phyloP scores from a whole-genome alignment of 2,329 filamentous ascomycete species.

The Teratosphaeria viscida region DNA sequence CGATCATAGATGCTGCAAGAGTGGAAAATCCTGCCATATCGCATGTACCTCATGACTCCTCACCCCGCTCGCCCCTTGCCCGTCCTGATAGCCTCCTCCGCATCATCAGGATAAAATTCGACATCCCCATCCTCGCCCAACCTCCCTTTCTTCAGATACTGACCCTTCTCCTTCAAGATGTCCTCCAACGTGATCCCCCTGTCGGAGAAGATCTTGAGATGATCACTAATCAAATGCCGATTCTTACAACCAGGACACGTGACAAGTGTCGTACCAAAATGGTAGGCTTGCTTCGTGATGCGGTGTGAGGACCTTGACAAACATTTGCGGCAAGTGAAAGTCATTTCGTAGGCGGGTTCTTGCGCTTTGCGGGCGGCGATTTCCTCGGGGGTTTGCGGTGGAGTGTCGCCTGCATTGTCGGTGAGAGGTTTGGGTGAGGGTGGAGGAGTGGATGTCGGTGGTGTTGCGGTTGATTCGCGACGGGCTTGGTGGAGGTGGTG shows the following conservation, averaged over 20 bases:
- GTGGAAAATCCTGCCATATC: not conserved
- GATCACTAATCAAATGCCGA: conserved; percentile 84
- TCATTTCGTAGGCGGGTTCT: conserved; percentile 69
- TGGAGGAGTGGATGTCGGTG: not conserved
- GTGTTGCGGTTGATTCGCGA: conserved; percentile 2
- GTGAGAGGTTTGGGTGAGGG: conserved; percentile 17
- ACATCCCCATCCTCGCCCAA: conserved; percentile 71
- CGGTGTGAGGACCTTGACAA: conserved; percentile 67
- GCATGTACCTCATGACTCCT: not conserved
- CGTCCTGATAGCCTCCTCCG: not conserved
- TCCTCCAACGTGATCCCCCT: conserved; percentile 63
- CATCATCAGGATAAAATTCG: conserved; percentile 59
- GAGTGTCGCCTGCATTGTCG: conserved; percentile 14
- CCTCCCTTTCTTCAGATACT: conserved; percentile 60
- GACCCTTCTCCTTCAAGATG: conserved; percentile 64
- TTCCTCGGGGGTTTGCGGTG: conserved; percentile 19
- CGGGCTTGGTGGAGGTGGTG: conserved; percentile 3
- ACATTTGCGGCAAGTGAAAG: conserved; percentile 82
- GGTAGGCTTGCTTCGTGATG: conserved; percentile 90
- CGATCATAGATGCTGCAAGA: not conserved
- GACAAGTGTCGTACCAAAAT: conserved; percentile 79
- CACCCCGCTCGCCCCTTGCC: not conserved
- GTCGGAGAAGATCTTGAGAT: conserved; percentile 73
- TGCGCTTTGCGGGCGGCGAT: conserved; percentile 33
- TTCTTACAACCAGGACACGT: conserved; percentile 78